These are phyloP conservation scores for Penicillium frequentans DNA, from an alignment of 2,329 filamentous ascomycete species.

Conservation along the genomic window DNA sequence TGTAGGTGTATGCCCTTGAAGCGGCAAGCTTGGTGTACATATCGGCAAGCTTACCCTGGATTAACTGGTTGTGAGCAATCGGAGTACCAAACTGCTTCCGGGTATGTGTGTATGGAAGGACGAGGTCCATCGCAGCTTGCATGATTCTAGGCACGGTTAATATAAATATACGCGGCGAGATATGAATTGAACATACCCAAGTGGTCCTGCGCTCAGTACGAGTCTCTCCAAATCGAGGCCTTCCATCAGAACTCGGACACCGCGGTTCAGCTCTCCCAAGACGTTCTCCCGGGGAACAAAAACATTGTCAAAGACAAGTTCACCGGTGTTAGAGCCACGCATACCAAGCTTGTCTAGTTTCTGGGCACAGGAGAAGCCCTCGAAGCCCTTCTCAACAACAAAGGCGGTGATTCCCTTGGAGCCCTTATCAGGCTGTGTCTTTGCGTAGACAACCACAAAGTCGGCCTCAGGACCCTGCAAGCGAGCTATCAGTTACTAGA, in stretches of 20 bases:
- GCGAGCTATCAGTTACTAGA: conserved; percentile 4
- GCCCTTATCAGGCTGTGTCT: conserved; percentile 76
- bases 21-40: conserved; percentile 96
- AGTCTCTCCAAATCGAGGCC: conserved; percentile 91
- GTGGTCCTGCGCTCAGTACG: conserved; percentile 83
- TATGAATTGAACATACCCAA: conserved; percentile 56
- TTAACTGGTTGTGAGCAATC: conserved; percentile 87
- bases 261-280: conserved; percentile 75
- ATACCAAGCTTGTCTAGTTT: conserved; percentile 99
- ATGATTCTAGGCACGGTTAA: conserved; percentile 62
- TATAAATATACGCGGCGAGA: not conserved
- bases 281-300: conserved; percentile 84
- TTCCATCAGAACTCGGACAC: conserved; percentile 92
- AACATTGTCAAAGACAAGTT: conserved; percentile 85
- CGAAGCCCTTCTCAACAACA: conserved; percentile 68
- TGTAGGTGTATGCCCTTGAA: conserved; percentile 82
- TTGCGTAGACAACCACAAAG: conserved; percentile 92
- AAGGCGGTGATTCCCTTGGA: conserved; percentile 96
- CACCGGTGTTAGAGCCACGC: conserved; percentile 94
- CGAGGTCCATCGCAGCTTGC: conserved; percentile 84
- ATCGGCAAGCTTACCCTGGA: conserved; percentile 90
- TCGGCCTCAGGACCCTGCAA: conserved; percentile 77
- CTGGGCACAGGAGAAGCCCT: conserved; percentile 81
- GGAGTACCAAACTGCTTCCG: conserved; percentile 85
- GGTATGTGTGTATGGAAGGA: conserved; percentile 84